A percentile compares a stretch with the other conserved stretches of the same genome.
These are phyloP conservation scores for Ganoderma lingzhi DNA, from an alignment of 1,284 basidiomycete species.

Conservation along the genomic window DNA sequence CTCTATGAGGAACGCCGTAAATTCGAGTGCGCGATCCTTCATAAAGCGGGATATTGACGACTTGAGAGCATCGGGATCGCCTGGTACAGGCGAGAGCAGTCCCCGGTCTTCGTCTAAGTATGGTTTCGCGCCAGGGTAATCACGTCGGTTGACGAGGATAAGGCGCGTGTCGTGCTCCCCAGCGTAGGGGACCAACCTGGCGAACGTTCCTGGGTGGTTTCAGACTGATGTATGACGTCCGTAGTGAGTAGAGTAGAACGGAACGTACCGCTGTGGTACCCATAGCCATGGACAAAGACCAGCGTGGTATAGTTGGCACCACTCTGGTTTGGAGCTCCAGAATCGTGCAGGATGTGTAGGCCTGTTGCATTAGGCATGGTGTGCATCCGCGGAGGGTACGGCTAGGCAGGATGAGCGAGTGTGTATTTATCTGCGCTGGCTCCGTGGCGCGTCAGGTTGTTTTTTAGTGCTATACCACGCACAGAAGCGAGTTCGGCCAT, in stretches of 20 bases:
- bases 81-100: conserved; percentile 3
- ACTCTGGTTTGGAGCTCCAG: conserved; percentile 12
- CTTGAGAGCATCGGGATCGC: neutral
- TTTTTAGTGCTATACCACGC: neutral
- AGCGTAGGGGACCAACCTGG: conserved; percentile 24
- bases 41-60: conserved; percentile 15
- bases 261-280: conserved; percentile 21
- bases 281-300: conserved; percentile 20
- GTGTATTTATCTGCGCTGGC: no score
- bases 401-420: neutral
- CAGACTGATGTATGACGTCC: neutral
- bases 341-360: conserved; percentile 18
- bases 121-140: conserved; percentile 21
- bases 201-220: conserved; percentile 36
- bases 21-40: conserved; percentile 20
- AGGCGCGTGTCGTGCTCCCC: conserved; percentile 6
- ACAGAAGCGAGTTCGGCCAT: neutral
- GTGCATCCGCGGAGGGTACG: neutral
- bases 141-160: conserved; percentile 26
- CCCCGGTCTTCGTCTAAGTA: conserved; percentile 35
- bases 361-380: neutral
- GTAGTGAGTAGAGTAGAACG: neutral
- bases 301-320: conserved; percentile 17
- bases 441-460: no score
- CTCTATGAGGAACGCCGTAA: conserved; percentile 15